Conservation (phyloP, 768 basidiomycete genomes). For the Boletus edulis region DNA sequence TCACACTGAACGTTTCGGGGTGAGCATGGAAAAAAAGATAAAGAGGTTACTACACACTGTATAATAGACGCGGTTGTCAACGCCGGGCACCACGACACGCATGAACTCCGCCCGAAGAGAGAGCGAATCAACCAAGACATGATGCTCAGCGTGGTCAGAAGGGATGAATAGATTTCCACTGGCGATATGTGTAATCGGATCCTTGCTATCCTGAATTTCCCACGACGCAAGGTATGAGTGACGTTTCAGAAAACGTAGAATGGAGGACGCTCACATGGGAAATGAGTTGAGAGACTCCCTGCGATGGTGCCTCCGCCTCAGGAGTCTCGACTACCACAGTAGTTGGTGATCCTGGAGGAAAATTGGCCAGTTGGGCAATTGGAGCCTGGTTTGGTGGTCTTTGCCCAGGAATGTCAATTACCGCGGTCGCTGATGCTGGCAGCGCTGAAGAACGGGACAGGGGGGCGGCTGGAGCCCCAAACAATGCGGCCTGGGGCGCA, state of each 20-base stretch:
- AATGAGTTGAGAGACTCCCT: constrained; percentile 11
- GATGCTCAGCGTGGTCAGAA: constrained; percentile 9
- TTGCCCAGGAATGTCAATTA: no score
- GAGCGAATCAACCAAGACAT: constrained; percentile 22
- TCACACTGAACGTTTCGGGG: constrained; percentile 12
- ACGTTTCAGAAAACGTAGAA: not conserved
- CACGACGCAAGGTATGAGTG: not conserved
- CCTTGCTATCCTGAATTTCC: constrained; percentile 12
- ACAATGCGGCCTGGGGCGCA: not conserved
- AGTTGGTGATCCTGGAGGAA: no score
- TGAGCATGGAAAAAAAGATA: not conserved
- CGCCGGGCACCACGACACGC: constrained; percentile 21
- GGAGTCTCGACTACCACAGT: not conserved
- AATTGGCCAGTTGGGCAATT: no score
- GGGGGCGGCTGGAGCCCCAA: no score
- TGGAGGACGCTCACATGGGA: constrained; percentile 1
- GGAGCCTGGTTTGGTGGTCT: no score
- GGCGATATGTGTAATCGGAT: constrained; percentile 19
- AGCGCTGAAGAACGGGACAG: no score
- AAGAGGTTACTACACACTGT: constrained; percentile 6
- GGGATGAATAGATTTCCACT: constrained; percentile 14
- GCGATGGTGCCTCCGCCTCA: not conserved
- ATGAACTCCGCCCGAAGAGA: constrained; percentile 21
- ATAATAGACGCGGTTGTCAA: constrained; percentile 18
- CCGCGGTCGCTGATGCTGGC: no score